These are phyloP conservation scores for Melampsora americana DNA, from an alignment of 1,284 basidiomycete genomes.

Conservation along the genomic window DNA sequence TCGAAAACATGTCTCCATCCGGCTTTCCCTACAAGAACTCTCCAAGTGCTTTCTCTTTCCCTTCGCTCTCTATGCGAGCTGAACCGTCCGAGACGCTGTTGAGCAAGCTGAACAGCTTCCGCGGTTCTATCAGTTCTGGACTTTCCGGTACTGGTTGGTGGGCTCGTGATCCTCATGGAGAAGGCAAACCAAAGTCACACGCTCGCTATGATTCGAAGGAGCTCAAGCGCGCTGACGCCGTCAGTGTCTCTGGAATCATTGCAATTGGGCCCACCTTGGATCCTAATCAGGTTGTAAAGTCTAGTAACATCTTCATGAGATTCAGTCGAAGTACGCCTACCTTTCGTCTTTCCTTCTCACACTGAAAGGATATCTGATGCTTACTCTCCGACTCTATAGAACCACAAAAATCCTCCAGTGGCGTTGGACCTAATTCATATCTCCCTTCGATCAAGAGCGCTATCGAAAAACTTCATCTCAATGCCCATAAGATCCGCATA, in stretches of 20 bases:
- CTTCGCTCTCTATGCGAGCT: slow-evolving; percentile 6
- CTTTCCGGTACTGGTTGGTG: background rate
- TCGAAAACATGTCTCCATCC: slow-evolving; percentile 15
- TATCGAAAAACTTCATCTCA: slow-evolving; percentile 17
- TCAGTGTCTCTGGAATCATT: slow-evolving; percentile 20
- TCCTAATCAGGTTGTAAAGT: background rate
- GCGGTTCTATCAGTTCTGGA: slow-evolving; percentile 16
- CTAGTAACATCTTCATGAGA: background rate
- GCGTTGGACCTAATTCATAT: slow-evolving; percentile 12
- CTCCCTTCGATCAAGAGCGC: slow-evolving; percentile 17
- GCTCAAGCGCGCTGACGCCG: background rate
- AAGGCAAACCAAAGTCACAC: background rate
- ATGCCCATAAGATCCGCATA: slow-evolving; percentile 17
- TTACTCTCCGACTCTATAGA: background rate
- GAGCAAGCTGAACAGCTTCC: slow-evolving; percentile 9
- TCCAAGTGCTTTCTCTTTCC: slow-evolving; percentile 12
- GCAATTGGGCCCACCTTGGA: slow-evolving; percentile 24
- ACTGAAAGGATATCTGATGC: background rate
- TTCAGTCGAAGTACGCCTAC: background rate
- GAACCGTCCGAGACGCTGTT: slow-evolving; percentile 10
- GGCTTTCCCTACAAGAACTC: slow-evolving; percentile 2
- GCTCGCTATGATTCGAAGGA: background rate
- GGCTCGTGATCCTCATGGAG: slow-evolving; percentile 12
- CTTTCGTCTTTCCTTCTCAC: background rate
- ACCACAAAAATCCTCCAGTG: background rate